phyloP scores from a whole-genome alignment of 78 protist genomes.

The Emiliania huxleyi region DNA sequence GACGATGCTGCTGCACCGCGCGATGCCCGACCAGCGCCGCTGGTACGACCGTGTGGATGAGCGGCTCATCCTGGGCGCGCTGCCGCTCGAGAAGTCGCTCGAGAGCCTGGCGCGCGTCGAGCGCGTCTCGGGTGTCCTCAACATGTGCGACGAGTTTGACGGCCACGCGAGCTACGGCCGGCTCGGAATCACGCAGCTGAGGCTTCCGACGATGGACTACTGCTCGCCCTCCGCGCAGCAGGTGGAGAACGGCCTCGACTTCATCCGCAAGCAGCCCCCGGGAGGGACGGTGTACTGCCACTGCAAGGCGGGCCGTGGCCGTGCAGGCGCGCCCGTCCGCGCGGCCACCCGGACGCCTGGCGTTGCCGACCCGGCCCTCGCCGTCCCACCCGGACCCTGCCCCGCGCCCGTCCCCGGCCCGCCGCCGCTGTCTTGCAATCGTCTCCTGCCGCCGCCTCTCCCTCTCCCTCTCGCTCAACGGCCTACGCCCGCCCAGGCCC shows the following conservation, averaged over 20 bases:
- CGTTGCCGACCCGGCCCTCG: too few species aligned
- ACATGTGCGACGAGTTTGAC: not conserved
- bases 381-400: too few species aligned
- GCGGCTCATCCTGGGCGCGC: not conserved
- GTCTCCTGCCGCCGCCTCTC: too few species aligned
- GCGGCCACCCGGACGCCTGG: too few species aligned
- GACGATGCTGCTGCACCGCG: conserved; percentile 25
- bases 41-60: conserved; percentile 25
- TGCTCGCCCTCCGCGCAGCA: not conserved
- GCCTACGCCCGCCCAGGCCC: too few species aligned
- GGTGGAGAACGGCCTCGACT: conserved; percentile 12
- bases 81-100: not conserved
- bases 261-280: not conserved
- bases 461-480: too few species aligned
- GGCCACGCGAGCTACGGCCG: not conserved
- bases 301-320: conserved; percentile 21
- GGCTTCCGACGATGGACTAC: conserved; percentile 15
- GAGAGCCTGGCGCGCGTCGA: not conserved
- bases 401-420: too few species aligned
- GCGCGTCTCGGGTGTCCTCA: not conserved
- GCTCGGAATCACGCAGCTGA: not conserved
- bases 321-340: too few species aligned
- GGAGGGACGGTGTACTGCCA: not conserved
- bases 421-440: too few species aligned
- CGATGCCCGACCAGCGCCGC: conserved; percentile 21